Evolutionary conservation across 2,329 filamentous ascomycete species (phyloP), one percentile per base, ranked within the genome.

Genomic region (Fusarium lyarnte): DNA sequence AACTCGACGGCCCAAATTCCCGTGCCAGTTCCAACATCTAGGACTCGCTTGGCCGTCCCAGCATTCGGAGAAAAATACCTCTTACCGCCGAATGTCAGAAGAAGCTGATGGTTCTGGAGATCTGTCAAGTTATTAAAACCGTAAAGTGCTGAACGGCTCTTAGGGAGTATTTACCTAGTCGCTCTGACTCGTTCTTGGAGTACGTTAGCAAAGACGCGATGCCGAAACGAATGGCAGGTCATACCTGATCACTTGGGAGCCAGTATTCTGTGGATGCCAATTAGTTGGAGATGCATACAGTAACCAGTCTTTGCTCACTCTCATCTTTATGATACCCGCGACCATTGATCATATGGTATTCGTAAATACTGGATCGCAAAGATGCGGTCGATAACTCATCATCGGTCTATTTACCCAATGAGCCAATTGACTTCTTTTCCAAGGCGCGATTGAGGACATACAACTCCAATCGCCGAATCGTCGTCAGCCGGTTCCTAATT

Each of bases 1-100:
- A 74, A 74, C 14, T 74, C 67, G 1, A 74, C 58, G 0, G 71
- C 71, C 71, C 71, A 74, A 3, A 71, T 45, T 4, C 70, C 71
- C 4, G 71, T 73, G 2, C 71, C 72, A 1, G 72, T 74, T 1
- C 71, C 70, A 1, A 74, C 25, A 14, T 74, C 71, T 0, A 74
- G 70, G 1, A 74, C 67, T 1, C 63, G 52, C 9, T 73, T 71
- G 1, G 70, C 58, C 1, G 60, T 62, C 0, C 71, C 70, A 1
- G 67, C 63, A 0, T 52, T 47, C 0, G 72, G 70, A 3, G 67
- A 39, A 3, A 74, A 74, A 14, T 43, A 54, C 11, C 39, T 29
- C 36, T 67, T 73, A 0, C 67, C 72, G 12, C 46, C 67, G 10
- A 73, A 74, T 0, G 70, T 73, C 8, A 74, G 21, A 3, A 63